These are phyloP conservation scores for Cyclanthera cordifolia DNA, from an alignment of 306 rosid genomes.

Conservation along the genomic window DNA sequence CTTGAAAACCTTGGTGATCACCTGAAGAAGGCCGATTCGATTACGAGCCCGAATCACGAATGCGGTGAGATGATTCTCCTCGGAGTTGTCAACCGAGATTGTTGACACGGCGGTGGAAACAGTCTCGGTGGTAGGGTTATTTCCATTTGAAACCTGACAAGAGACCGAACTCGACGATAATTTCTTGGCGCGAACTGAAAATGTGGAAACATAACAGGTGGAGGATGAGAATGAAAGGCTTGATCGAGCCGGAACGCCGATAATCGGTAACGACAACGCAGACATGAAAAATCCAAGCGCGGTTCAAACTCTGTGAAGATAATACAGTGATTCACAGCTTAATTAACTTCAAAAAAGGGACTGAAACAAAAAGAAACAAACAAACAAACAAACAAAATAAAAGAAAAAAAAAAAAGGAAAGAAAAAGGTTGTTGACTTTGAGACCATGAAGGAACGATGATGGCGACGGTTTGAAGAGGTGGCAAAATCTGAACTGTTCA, in stretches of 20 bases:
- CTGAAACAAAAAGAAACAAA: no score
- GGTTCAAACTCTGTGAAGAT: neutral
- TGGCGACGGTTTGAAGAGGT: neutral
- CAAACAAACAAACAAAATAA: no score
- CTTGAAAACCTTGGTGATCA: slow-evolving; percentile 51
- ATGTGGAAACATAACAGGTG: slow-evolving; percentile 10
- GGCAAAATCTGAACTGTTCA: neutral
- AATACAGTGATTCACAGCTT: neutral
- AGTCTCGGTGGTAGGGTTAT: slow-evolving; percentile 19
- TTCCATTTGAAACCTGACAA: slow-evolving; percentile 9
- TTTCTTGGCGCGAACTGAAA: slow-evolving; percentile 8
- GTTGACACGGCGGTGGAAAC: slow-evolving; percentile 20
- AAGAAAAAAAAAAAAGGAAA: no score
- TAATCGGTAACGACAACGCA: slow-evolving; percentile 23
- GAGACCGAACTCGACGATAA: slow-evolving; percentile 10
- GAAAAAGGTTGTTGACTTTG: neutral
- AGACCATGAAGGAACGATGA: neutral
- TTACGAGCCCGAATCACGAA: slow-evolving; percentile 51
- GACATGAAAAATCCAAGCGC: slow-evolving; percentile 23
- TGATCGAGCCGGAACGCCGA: slow-evolving; percentile 7
- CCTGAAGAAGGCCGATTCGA: slow-evolving; percentile 57
- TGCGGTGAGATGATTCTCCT: slow-evolving; percentile 25
- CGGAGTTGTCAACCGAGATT: slow-evolving; percentile 32
- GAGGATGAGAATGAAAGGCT: slow-evolving; percentile 19
- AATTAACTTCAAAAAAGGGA: neutral